Evolutionary conservation across 192 early-diverging fungal genomes (phyloP), one percentile per base, ranked within the genome.

Genomic region (Allomyces macrogynus): DNA sequence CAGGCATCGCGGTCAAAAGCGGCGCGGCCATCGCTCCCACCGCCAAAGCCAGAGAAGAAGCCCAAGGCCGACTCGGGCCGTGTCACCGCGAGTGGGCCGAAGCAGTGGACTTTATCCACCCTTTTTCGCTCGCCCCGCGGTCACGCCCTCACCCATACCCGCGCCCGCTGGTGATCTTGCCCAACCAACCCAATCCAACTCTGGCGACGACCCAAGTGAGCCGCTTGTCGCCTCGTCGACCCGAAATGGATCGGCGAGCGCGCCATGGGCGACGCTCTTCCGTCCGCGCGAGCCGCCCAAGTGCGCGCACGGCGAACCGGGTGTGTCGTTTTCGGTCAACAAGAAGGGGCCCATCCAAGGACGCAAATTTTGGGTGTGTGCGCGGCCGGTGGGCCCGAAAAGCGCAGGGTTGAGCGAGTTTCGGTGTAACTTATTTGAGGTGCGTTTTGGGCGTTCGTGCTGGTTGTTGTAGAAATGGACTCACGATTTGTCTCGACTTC

Each of bases 311-410:
- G 72, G 72, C 40, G 84, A 81, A 63, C 75, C 76, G 20, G 76
- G 79, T 24, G 86, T 84, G 70, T 76, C 82, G 65, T 81, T 73
- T 61, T 76, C 68, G 1, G 86, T 88, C 23, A 86, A 81, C 66
- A 89, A 89, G 69, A 62, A 77, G 24, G 86, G 87, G 10, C 76
- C 77, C 14, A 89, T 88, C 74, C 77, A 86, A 27, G 85, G 86
- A 1, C 71, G 83, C 12, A 61, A 67, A 43, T 89, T 89, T 65
- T 89, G 76, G 65, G 71, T 84, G 23, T 88, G 87, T 68, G 76
- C 78, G 22, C 57, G 83, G 70, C 80, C 76, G 16, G 76, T 79
- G 1, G 74, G 73, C 63, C 32, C 18, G 22, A 49, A 61, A 4
- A 65, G 20, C 23, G 18, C 60, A 5, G 63, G n/a, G 5, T 16